phyloP scores from a whole-genome alignment of 768 basidiomycete species.

The Porpolomopsis calyptriformis region DNA sequence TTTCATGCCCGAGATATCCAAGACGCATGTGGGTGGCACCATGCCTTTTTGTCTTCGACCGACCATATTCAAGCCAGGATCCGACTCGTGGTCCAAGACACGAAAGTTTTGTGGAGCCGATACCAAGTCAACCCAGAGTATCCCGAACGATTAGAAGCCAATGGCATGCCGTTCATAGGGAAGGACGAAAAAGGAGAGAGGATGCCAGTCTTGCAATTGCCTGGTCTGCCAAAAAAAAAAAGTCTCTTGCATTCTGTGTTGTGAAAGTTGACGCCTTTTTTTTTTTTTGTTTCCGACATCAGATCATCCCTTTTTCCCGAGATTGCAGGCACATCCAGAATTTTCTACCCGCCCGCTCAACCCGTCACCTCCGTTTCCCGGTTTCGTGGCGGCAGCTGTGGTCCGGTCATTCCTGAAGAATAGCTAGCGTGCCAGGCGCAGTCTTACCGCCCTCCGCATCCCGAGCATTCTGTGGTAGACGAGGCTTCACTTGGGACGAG shows the following conservation, averaged over 20 bases:
- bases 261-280: neutral
- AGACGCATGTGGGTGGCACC: slow-evolving; percentile 98
- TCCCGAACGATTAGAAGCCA: slow-evolving; percentile 56
- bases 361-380: slow-evolving; percentile 95
- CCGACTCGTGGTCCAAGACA: slow-evolving; percentile 59
- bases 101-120: slow-evolving; percentile 79
- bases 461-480: slow-evolving; percentile 60
- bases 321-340: slow-evolving; percentile 94
- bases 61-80: slow-evolving; percentile 71
- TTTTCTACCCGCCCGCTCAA: slow-evolving; percentile 97
- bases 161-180: slow-evolving; percentile 60
- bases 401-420: slow-evolving; percentile 44
- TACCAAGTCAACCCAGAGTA: slow-evolving; percentile 91
- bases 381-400: slow-evolving; percentile 79
- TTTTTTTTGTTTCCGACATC: slow-evolving; percentile 3
- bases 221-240: too few species aligned
- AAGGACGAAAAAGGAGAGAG: slow-evolving; percentile 94
- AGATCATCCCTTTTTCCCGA: slow-evolving; percentile 94
- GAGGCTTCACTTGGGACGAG: slow-evolving; percentile 25
- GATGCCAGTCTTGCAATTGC: slow-evolving; percentile 92
- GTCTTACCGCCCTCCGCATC: slow-evolving; percentile 65
- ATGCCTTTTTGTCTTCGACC: slow-evolving; percentile 99
- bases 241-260: too few species aligned
- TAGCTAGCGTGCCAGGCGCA: slow-evolving; percentile 59
- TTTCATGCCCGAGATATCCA: slow-evolving; percentile 99